Base-by-base conservation (phyloP, 2,329 filamentous ascomycete genomes). In the Cladophialophora yegresii region DNA sequence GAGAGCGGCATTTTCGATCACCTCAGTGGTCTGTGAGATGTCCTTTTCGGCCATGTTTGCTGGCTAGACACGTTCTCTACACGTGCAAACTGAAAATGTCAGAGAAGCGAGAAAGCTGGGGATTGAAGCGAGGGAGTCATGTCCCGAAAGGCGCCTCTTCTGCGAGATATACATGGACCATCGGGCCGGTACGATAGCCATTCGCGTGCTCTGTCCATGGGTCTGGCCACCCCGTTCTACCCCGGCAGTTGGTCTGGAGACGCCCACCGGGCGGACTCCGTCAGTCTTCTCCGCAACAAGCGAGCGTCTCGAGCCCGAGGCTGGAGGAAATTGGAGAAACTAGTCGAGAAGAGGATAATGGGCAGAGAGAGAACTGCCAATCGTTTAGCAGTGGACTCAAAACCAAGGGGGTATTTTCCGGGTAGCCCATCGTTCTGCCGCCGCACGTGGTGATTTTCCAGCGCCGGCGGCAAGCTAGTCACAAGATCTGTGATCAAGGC, bases 1-100 rank as follows among this genome's bases (percentile, higher is more conserved):
- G 5, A 30, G 57, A 8, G 32, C 33, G 23, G 63, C 60, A 63
- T 67, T 67, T 56, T 67, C 63, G 16, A 67, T 65, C 16, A 43
- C 36, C 49, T 67, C 66, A 10, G 66, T 51, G 12, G 66, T 55
- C 30, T 67, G 59, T 5, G 47, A 51, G n/a, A 54, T 45, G 53
- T 62, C 66, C 26, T 67, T 67, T 26, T 65, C 66, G 26, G 60
- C 33, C 66, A 67, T 67, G 9, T 58, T 58, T 67, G 49, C 30
- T 43, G 36, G 36, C 36, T n/a, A 7, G 13, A 43, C 36, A 43
- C 36, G 36, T 20, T 43, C 16, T 40, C 36, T n/a, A n/a, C 36
- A 43, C 13, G 36, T 3, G n/a, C 1, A n/a, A 43, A 36, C 10
- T 13, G 10, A 16, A 10, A 36, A 26, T 32, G n/a, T 8, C 1